Percentiles rank a stretch among this genome's conserved stretches.
phyloP scores from a whole-genome alignment of 2,329 filamentous ascomycete species.

The Trichocomaceae sp. region DNA sequence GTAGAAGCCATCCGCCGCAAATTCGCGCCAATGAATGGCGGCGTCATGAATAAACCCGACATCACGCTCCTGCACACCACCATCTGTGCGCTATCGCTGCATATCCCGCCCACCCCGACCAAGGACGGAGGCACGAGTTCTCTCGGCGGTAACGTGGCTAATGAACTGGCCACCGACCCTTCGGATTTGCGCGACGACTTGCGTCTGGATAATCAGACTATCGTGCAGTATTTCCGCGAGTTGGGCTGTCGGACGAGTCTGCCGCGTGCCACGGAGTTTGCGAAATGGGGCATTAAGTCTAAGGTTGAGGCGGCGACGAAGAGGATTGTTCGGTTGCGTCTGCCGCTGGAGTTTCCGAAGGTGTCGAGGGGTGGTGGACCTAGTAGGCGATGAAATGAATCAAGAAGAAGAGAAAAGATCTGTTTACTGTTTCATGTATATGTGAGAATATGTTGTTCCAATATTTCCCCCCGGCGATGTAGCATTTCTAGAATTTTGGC shows the following conservation, averaged over 20 bases:
- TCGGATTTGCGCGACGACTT: conserved; percentile 42
- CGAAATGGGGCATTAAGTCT: conserved; percentile 46
- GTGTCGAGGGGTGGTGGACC: conserved; percentile 27
- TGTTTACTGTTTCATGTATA: not conserved
- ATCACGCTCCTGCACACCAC: conserved; percentile 40
- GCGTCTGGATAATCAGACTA: conserved; percentile 29
- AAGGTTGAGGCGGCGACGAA: conserved; percentile 50
- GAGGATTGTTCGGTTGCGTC: conserved; percentile 61
- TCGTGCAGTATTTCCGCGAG: conserved; percentile 40
- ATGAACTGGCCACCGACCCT: conserved; percentile 38
- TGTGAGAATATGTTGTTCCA: not conserved
- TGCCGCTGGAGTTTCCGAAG: conserved; percentile 81
- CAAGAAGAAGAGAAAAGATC: not conserved
- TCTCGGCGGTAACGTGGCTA: conserved; percentile 30
- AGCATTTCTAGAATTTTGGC: not conserved
- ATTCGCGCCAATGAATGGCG: conserved; percentile 34
- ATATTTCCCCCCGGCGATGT: not conserved
- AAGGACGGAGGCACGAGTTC: conserved; percentile 31
- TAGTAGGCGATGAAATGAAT: conserved; percentile 3
- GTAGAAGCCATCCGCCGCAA: conserved; percentile 37
- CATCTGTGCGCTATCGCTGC: conserved; percentile 41
- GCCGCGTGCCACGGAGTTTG: conserved; percentile 36
- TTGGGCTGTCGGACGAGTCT: conserved; percentile 40
- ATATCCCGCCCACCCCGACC: conserved; percentile 38
- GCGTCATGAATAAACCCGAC: conserved; percentile 33